These are phyloP conservation scores for Fusarium tuaranense DNA, from an alignment of 2,329 filamentous ascomycete genomes.

Conservation along the genomic window DNA sequence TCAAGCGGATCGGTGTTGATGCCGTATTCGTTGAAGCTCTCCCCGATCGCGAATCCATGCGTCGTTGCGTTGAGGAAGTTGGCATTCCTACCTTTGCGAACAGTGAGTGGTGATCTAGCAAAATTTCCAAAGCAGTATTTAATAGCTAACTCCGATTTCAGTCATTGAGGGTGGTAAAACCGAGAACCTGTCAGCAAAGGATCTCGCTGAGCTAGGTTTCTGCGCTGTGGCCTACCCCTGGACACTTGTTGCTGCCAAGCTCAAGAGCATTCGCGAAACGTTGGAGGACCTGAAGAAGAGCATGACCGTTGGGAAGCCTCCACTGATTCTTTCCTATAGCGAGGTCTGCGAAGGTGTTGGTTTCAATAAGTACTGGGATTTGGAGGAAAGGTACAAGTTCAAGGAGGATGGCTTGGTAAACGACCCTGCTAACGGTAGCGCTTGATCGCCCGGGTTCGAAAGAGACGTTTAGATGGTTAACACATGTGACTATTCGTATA, in stretches of 20 bases:
- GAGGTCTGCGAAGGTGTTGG: slow-evolving; percentile 60
- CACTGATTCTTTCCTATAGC: slow-evolving; percentile 55
- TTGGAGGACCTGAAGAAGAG: slow-evolving; percentile 55
- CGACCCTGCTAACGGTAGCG: not conserved
- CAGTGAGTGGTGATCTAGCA: slow-evolving; percentile 6
- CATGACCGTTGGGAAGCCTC: slow-evolving; percentile 54
- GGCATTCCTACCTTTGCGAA: slow-evolving; percentile 56
- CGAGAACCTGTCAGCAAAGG: slow-evolving; percentile 48
- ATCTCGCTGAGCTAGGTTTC: slow-evolving; percentile 52
- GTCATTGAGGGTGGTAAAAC: slow-evolving; percentile 50
- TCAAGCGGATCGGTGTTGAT: slow-evolving; percentile 57
- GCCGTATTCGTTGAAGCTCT: slow-evolving; percentile 57
- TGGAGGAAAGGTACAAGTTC: slow-evolving; percentile 7
- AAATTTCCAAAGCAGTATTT: not conserved
- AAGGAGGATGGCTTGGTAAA: slow-evolving; percentile 1
- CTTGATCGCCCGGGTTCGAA: not conserved
- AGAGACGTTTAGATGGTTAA: too few relatives aligned
- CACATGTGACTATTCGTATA: not conserved
- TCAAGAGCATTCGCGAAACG: slow-evolving; percentile 53
- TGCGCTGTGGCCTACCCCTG: slow-evolving; percentile 57
- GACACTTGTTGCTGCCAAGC: slow-evolving; percentile 56
- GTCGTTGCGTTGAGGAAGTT: slow-evolving; percentile 48
- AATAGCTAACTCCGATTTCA: not conserved
- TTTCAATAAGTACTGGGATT: slow-evolving; percentile 54
- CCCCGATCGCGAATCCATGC: slow-evolving; percentile 57